Conservation (phyloP, 192 early-diverging fungal species). For the Helicostylum pulchrum region DNA sequence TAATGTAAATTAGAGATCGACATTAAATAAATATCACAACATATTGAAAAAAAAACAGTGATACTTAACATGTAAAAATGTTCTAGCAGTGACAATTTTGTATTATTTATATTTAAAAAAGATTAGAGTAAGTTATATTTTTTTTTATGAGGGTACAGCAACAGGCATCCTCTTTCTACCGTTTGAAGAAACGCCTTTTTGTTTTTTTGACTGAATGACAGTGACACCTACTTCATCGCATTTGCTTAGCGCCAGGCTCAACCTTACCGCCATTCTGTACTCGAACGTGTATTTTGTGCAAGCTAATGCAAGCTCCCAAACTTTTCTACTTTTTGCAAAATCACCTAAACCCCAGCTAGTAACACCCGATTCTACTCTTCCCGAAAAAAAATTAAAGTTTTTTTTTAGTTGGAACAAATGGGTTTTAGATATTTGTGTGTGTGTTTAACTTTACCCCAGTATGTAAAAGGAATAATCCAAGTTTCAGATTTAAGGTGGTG, state of each 20-base stretch:
- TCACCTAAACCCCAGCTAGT: conserved; percentile 46
- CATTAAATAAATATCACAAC: too few relatives aligned
- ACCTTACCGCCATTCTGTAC: conserved; percentile 34
- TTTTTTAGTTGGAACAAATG: too few relatives aligned
- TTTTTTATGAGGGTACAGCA: not conserved
- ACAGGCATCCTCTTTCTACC: conserved; percentile 30
- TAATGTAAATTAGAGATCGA: too few relatives aligned
- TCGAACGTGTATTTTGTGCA: conserved; percentile 55
- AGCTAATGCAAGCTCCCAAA: conserved; percentile 45
- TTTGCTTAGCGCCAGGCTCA: conserved; percentile 26
- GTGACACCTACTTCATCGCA: conserved; percentile 32
- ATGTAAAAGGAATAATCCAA: conserved; percentile 50
- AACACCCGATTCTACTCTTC: conserved; percentile 49
- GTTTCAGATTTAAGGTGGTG: conserved; percentile 38
- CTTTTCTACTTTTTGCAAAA: conserved; percentile 30
- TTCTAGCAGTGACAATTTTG: too few relatives aligned
- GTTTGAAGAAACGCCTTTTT: conserved; percentile 18
- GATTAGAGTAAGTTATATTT: not conserved
- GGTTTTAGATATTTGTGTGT: not conserved
- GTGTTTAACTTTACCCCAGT: conserved; percentile 35
- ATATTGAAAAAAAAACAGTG: too few relatives aligned
- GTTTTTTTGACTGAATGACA: conserved; percentile 10
- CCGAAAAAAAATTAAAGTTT: not conserved
- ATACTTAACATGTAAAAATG: too few relatives aligned
- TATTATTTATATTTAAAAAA: too few relatives aligned